Conservation (phyloP, 768 basidiomycete genomes). For the Candolleomyces eurysporus region DNA sequence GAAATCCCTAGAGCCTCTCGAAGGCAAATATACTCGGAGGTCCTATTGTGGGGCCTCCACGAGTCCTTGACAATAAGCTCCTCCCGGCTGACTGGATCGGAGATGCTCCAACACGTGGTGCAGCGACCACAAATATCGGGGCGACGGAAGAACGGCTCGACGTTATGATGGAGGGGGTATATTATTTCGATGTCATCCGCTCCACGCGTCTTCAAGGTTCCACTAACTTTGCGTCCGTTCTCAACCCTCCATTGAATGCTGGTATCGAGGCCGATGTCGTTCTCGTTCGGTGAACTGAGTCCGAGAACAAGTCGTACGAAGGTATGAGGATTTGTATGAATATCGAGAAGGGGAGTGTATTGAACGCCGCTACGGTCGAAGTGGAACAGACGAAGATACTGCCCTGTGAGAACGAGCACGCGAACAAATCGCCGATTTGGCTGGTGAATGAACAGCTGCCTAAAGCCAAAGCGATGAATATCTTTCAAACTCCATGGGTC, state of each 20-base stretch:
- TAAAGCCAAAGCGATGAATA: background rate
- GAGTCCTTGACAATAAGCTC: background rate
- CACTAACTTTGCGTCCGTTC: background rate
- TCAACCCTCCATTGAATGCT: background rate
- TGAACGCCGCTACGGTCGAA: background rate
- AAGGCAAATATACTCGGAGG: background rate
- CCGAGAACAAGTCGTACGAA: background rate
- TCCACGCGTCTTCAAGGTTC: background rate
- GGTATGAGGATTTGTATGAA: background rate
- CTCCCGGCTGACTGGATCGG: background rate
- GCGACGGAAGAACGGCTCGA: background rate
- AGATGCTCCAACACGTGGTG: background rate
- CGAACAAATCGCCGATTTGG: background rate
- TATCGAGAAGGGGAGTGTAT: background rate
- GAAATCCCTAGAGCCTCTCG: background rate
- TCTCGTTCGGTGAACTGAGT: background rate
- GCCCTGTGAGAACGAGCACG: background rate
- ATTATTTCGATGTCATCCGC: background rate
- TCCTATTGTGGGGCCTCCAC: background rate
- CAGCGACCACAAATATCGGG: background rate
- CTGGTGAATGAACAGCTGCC: background rate
- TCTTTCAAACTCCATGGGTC: background rate
- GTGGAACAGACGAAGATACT: background rate
- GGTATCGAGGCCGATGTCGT: background rate
- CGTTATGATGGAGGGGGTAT: background rate